phyloP scores from a whole-genome alignment of 2,329 filamentous ascomycete species.

The Fusarium udum region DNA sequence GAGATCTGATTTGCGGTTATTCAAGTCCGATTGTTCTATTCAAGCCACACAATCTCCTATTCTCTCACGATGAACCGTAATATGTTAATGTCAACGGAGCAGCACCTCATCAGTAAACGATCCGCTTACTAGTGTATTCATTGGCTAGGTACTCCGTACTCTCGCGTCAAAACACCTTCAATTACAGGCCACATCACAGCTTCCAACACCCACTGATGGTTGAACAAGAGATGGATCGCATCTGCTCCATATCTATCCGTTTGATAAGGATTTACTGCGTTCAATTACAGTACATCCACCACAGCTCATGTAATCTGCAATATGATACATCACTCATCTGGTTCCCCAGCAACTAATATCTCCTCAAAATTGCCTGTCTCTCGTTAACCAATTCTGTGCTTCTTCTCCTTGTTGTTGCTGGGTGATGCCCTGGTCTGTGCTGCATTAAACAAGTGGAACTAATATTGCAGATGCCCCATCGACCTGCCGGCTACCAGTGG shows the following conservation, averaged over 20 bases:
- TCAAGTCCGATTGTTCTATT: not conserved
- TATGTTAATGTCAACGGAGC: not conserved
- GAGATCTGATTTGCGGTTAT: not conserved
- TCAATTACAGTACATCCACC: not conserved
- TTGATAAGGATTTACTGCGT: not conserved
- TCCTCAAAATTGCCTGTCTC: conserved; percentile 2
- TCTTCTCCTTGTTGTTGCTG: conserved; percentile 39
- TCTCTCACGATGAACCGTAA: not conserved
- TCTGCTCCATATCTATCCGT: not conserved
- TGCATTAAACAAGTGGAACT: conserved; percentile 46
- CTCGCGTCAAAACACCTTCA: conserved; percentile 27
- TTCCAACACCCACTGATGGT: not conserved
- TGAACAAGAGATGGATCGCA: not conserved
- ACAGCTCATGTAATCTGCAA: not conserved
- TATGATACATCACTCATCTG: not conserved
- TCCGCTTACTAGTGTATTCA: conserved; percentile 18
- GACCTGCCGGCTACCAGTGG: conserved; percentile 36
- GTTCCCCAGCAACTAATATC: conserved; percentile 23
- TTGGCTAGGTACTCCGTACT: conserved; percentile 8
- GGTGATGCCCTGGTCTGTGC: conserved; percentile 45
- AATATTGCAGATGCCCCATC: conserved; percentile 44
- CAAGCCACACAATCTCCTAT: conserved; percentile 3
- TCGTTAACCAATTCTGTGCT: conserved; percentile 12
- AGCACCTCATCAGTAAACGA: conserved; percentile 6
- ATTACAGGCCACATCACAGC: conserved; percentile 27